Evolutionary conservation across 257 asterid species (phyloP), one percentile per base, ranked within the genome.

Genomic region (Cinchona pubescens): DNA sequence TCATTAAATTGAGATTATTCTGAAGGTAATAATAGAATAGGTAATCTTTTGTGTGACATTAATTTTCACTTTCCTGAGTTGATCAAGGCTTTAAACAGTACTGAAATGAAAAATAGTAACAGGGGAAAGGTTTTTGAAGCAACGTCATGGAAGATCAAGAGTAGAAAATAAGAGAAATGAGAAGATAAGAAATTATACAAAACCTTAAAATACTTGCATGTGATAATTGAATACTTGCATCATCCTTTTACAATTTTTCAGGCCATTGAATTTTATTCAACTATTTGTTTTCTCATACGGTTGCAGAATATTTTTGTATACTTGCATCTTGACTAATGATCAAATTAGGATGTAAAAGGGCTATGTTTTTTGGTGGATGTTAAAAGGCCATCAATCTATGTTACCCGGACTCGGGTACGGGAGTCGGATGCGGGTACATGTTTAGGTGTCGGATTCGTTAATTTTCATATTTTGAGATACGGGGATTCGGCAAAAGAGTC

Each of bases 261-360:
- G 46, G 27, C 21, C 7, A 13, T 25, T 23, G n/a, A 53, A 67
- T 14, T 27, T 35, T 45, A 14, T 12, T 48, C 29, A 6, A 29
- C 53, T 56, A 69, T 48, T 70, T 70, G 23, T 7, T 29, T 70
- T 32, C 35, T 70, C 19, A 10, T 19, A 4, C 10, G 4, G 10
- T 70, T 32, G 12, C 15, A 49, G 37, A 23, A 21, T 48, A 69
- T 15, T n/a, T n/a, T 30, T 16, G 7, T 34, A 32, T 55, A n/a
- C 66, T 43, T 51, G 13, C 23, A 21, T 43, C 18, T 38, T 27
- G 56, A 29, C 16, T 8, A 55, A 14, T 76, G 49, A 11, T 69
- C 29, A 48, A 30, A 30, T 70, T 27, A 46, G 70, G 55, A 37
- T 71, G 66, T 35, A 64, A 48, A 77, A 45, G 30, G 42, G 10